Percentiles rank a stretch among this genome's conserved stretches.
Evolutionary conservation across 139 green algal genomes (phyloP).

Genomic region (Chlorella sp.): DNA sequence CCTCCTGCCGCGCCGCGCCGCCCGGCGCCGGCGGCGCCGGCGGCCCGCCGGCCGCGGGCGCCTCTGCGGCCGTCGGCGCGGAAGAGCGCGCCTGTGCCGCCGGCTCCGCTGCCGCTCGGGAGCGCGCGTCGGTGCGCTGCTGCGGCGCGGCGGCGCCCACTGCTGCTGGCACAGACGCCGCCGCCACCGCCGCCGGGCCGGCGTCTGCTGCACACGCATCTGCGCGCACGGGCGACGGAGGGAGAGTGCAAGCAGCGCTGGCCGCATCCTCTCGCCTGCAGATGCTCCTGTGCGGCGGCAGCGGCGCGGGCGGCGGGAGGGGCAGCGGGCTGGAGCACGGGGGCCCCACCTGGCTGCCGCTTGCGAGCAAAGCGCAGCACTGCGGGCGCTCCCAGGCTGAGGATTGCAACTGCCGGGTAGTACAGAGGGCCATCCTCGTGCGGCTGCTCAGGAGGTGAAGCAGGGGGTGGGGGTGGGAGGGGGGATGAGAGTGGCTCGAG

Average conservation of each 20-base stretch:
- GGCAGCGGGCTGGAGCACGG: neutral
- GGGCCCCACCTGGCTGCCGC: neutral
- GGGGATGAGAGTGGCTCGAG: no score
- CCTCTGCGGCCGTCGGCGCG: no score
- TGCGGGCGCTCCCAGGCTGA: slow-evolving; percentile 15
- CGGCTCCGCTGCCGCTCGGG: no score
- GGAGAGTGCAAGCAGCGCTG: neutral
- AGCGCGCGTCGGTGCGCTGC: no score
- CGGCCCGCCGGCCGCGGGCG: no score
- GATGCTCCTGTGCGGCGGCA: neutral
- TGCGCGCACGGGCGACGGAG: neutral
- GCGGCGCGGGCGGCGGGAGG: neutral
- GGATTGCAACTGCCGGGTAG: slow-evolving; percentile 32
- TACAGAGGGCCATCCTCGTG: slow-evolving; percentile 40
- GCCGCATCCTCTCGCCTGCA: neutral
- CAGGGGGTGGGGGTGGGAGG: no score
- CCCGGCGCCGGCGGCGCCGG: no score
- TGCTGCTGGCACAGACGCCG: slow-evolving; percentile 1
- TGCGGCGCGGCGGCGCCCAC: neutral
- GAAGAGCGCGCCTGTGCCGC: no score
- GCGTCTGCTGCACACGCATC: slow-evolving; percentile 12
- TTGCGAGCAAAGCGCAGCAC: slow-evolving; percentile 34
- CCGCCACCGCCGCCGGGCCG: no score
- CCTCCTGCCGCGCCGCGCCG: no score
- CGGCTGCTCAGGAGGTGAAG: no score